Evolutionary conservation across 2,329 filamentous ascomycete genomes (phyloP), one percentile per base, ranked within the genome.

Genomic region (Diaporthe citrichinensis): DNA sequence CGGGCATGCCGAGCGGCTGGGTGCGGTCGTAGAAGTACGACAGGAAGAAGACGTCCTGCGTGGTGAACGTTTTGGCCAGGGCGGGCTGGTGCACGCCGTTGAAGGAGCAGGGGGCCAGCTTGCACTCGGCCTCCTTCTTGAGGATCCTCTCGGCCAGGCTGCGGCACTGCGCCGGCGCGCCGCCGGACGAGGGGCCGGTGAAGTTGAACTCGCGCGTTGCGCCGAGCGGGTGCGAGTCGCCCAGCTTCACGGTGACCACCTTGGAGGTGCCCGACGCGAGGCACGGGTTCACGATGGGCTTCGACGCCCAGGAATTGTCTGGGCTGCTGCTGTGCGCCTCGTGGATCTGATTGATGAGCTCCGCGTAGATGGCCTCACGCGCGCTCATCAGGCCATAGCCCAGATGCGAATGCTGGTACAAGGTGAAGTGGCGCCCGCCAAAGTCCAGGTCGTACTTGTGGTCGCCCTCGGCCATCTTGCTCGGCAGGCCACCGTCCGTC

Each of bases 11-110:
- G 15, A 99, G 91, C 6, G 95, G 95, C 84, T 94, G 91, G 34
- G 94, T 97, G 81, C 97, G 96, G 88, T 99, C 97, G 86, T 94
- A 98, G 87, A 99, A 99, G 90, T 98, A 99, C 41, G 95, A 98
- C 86, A 99, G 96, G 80, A 98, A 95, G 86, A 96, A 99, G 53
- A 98, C 92, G 81, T 98, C 96, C 85, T 98, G 96, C 78, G 90
- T 90, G 36, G 94, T 88, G 81, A 99, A 99, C 0, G 97, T 99
- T 89, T 98, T 98, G 79, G 92, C 92, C 65, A 99, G 90, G 31
- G 94, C 93, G 14, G 97, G 97, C 85, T 99, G 97, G 86, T 99
- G 95, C 41, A 99, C 92, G 78, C 97, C 97, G 84, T 98, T 98
- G 92, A 99, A 99, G 1, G 97, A 98, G 88, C 97, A 99, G n/a